A percentile compares a stretch with the other conserved stretches of the same genome.
These are phyloP conservation scores for Globisporangium ultimum DNA, from an alignment of 352 stramenopile genomes.

Conservation along the genomic window DNA sequence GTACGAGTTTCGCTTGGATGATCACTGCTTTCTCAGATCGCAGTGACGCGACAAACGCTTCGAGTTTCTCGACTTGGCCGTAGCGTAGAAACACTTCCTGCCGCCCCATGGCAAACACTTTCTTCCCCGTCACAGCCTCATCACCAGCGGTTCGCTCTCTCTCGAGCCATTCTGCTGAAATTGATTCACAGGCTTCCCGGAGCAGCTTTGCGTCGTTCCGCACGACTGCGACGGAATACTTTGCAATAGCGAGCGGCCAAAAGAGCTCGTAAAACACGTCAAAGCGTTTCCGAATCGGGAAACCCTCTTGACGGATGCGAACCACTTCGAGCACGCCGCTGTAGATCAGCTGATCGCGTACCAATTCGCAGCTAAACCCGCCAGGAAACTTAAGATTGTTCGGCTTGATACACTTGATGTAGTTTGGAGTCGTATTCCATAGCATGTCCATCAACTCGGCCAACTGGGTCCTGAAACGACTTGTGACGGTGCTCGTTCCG, in stretches of 20 bases:
- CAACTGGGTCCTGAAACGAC: constrained; percentile 77
- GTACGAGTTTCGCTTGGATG: constrained; percentile 52
- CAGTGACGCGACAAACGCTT: constrained; percentile 38
- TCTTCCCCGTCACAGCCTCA: constrained; percentile 18
- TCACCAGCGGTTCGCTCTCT: not conserved
- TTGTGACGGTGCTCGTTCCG: constrained; percentile 62
- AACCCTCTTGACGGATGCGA: constrained; percentile 89
- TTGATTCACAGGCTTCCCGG: constrained; percentile 40
- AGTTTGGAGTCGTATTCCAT: constrained; percentile 87
- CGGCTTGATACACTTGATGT: constrained; percentile 95
- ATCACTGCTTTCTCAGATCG: constrained; percentile 44
- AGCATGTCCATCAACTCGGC: constrained; percentile 81
- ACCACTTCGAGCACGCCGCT: constrained; percentile 92
- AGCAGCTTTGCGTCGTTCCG: constrained; percentile 20
- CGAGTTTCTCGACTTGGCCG: constrained; percentile 69
- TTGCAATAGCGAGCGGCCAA: constrained; percentile 38
- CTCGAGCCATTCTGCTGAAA: constrained; percentile 49
- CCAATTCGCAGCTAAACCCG: constrained; percentile 84
- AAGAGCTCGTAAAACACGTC: constrained; percentile 76
- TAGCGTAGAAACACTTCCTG: constrained; percentile 80
- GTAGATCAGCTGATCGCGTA: constrained; percentile 90
- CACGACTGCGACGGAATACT: constrained; percentile 15
- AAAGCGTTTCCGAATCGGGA: constrained; percentile 82
- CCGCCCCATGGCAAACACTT: constrained; percentile 62
- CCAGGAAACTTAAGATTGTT: constrained; percentile 92